Conservation (phyloP, 2,329 filamentous ascomycete species). For the Aspergillus pseudoviridinutans region DNA sequence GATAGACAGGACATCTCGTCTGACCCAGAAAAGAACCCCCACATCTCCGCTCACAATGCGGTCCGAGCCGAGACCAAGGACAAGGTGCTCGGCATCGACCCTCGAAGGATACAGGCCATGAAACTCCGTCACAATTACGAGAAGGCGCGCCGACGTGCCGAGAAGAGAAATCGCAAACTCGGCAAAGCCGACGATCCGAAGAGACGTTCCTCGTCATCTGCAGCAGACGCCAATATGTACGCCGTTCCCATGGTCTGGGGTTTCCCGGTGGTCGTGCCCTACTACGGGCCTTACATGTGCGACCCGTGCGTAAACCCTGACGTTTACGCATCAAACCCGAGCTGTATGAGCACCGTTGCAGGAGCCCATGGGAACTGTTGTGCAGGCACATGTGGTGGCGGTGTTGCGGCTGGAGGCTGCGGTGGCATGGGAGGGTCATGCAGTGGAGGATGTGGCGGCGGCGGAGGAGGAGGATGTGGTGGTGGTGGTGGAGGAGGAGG, state of each 20-base stretch:
- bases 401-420: slow-evolving; percentile 43
- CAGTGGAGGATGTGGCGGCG: slow-evolving; percentile 38
- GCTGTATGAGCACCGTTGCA: slow-evolving; percentile 39
- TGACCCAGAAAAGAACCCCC: slow-evolving; percentile 55
- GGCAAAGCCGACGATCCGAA: slow-evolving; percentile 28
- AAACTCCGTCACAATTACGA: slow-evolving; percentile 56
- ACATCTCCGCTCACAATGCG: slow-evolving; percentile 71
- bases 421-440: slow-evolving; percentile 37
- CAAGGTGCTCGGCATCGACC: slow-evolving; percentile 9
- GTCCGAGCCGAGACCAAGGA: slow-evolving; percentile 38
- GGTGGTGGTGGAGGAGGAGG: slow-evolving; percentile 32
- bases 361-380: slow-evolving; percentile 47
- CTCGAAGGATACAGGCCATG: slow-evolving; percentile 30
- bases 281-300: slow-evolving; percentile 46
- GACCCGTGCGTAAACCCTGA: slow-evolving; percentile 40
- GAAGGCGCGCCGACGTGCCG: slow-evolving; percentile 28
- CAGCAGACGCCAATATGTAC: slow-evolving; percentile 17
- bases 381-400: slow-evolving; percentile 39
- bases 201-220: slow-evolving; percentile 6
- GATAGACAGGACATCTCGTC: slow-evolving; percentile 41
- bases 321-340: slow-evolving; percentile 44
- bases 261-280: slow-evolving; percentile 43
- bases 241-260: slow-evolving; percentile 42
- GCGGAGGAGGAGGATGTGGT: slow-evolving; percentile 37
- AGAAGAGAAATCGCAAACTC: slow-evolving; percentile 24